These are phyloP conservation scores for Salvia miltiorrhiza DNA, from an alignment of 257 asterid genomes.

Conservation along the genomic window DNA sequence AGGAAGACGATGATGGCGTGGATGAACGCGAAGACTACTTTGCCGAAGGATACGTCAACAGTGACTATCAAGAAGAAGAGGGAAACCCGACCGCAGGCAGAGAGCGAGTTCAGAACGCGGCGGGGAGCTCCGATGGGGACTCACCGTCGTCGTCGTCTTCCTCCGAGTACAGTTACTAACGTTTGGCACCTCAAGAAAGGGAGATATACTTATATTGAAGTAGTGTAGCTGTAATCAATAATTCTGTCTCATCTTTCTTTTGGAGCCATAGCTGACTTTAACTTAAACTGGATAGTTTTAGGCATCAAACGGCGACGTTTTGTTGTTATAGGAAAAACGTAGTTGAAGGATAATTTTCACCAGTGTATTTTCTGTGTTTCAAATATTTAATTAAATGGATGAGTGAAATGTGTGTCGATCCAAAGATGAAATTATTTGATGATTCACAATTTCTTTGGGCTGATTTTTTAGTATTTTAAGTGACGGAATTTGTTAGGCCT, in stretches of 20 bases:
- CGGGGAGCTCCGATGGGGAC: conserved; percentile 36
- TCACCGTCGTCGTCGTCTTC: conserved; percentile 36
- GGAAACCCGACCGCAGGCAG: conserved; percentile 28
- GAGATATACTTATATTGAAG: conserved; percentile 11
- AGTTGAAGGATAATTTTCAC: too few species aligned
- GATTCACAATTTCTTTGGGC: too few species aligned
- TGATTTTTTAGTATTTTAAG: too few species aligned
- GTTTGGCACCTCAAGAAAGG: conserved; percentile 5
- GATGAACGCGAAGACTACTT: conserved; percentile 25
- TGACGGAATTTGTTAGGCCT: too few species aligned
- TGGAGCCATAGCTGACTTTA: conserved; percentile 2
- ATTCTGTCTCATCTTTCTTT: not conserved
- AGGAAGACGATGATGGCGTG: conserved; percentile 29
- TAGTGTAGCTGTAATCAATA: conserved; percentile 6
- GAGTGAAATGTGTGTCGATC: not conserved
- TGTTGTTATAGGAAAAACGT: not conserved
- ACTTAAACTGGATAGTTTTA: conserved; percentile 10
- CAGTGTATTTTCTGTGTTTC: not conserved
- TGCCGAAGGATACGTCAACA: conserved; percentile 36
- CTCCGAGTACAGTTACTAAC: conserved; percentile 62
- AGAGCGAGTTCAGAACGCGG: conserved; percentile 31
- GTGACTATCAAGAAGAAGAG: conserved; percentile 49
- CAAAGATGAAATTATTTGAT: too few species aligned
- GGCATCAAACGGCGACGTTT: not conserved
- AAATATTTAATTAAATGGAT: not conserved